Evolutionary conservation across 2,329 filamentous ascomycete species (phyloP), one percentile per base, ranked within the genome.

Genomic region (Dactylellina parvicollis): DNA sequence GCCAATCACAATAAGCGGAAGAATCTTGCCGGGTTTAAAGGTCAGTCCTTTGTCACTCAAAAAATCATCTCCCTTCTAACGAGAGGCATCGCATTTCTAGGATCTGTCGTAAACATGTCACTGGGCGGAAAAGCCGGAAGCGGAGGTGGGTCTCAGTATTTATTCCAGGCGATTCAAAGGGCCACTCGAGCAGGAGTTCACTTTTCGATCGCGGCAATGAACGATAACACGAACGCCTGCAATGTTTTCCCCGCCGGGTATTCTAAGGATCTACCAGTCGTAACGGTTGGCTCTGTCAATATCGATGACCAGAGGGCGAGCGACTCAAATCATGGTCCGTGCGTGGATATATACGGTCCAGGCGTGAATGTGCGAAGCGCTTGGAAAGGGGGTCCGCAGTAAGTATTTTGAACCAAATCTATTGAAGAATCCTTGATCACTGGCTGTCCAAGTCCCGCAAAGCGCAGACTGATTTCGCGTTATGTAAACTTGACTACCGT

Each of bases 91-190:
- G 12, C 20, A 49, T 67, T 57, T 18, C 14, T 36, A 52, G 64
- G 64, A 9, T 69, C 64, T 10, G 79, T 82, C 36, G 80, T 78
- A 61, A 81, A 80, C 75, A 77, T 82, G 79, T 82, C 80, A 44
- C 80, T 83, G 32, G 81, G 82, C 61, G 81, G 81, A 28, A n/a
- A n/a, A n/a, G n/a, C n/a, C n/a, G n/a, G n/a, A n/a, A n/a, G n/a
- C n/a, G n/a, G n/a, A n/a, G 81, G 55, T 14, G 38, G 38, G 5
- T 55, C 55, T 7, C 40, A 55, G 26, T 46, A 55, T 4, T 47
- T 54, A 14, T 61, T 55, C 16, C 50, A 61, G 5, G 55, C 61
- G 20, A 36, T 69, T 10, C 46, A 44, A 46, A n/a, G 55, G 22
- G 55, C 55, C 36, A 47, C 55, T 7, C 22, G 55, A 14, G 55